Base-by-base conservation (phyloP, 2,329 filamentous ascomycete species). In the Fusarium circinatum region DNA sequence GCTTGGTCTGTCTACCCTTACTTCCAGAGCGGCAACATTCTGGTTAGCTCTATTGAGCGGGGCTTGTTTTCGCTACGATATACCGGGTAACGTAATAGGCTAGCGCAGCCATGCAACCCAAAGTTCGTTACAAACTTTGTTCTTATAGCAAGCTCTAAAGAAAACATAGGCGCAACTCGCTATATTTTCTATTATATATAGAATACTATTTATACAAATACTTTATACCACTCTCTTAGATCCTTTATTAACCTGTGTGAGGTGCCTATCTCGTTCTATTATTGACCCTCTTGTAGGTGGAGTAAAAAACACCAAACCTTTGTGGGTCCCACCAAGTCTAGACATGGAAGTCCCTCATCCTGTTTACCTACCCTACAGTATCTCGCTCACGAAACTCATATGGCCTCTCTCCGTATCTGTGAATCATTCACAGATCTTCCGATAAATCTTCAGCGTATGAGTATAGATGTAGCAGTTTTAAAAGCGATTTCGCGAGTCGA, bases 31-130 rank as follows among this genome's bases (percentile, higher is more conserved):
- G 86, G 85, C 0, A 80, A 83, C 70, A 81, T 88, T 39, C 75
- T 87, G 4, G 73, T 88, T 51, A 87, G 87, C 78, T 84, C 81
- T 26, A 87, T 87, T 65, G 86, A 88, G 80, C 78, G 85, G 2
- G 63, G 63, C 6, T 4, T 66, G 17, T 66, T 48, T 17, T 66
- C 63, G 1, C 61, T 66, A 1, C 36, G 49, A 20, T 58, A 66
- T 32, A 66, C 63, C 4, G 63, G 61, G 11, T 66, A 65, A 26
- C 17, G 22, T 8, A 11, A 8, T 15, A 15, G 4, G 8, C 9
- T 34, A 34, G 32, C 32, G 32, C 32, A 8, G 32, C 32, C 32
- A 34, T 34, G 32, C 1, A 34, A 34, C 32, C 32, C 3, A 4
- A 1, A 15, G 32, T 34, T 9, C 32, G 7, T 34, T 34, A 17